These are phyloP conservation scores for Wickerhamomyces ciferrii DNA, from an alignment of 805 yeast species.

Conservation along the genomic window DNA sequence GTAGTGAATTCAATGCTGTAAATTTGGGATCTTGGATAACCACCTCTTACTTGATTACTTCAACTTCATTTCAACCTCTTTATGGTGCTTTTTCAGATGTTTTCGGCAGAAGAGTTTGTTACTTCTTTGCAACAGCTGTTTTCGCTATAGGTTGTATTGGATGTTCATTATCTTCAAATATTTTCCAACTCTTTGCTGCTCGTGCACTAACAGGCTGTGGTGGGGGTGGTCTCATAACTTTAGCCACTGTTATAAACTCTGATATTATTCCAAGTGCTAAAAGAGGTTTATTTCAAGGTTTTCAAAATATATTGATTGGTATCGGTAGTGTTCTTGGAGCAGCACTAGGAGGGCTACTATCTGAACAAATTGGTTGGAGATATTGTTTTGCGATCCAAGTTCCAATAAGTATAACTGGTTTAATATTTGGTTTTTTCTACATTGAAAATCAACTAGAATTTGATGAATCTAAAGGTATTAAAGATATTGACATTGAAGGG, in stretches of 20 bases:
- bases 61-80: conserved; percentile 36
- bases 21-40: conserved; percentile 36
- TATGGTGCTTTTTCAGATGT: conserved; percentile 35
- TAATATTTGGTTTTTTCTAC: conserved; percentile 22
- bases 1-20: conserved; percentile 32
- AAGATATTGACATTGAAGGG: conserved; percentile 30
- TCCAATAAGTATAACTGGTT: conserved; percentile 26
- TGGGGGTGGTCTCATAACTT: conserved; percentile 35
- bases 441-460: conserved; percentile 26
- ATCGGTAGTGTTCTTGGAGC: conserved; percentile 34
- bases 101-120: conserved; percentile 30
- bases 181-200: conserved; percentile 25
- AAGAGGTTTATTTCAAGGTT: conserved; percentile 35
- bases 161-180: conserved; percentile 26
- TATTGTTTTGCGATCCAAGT: conserved; percentile 32
- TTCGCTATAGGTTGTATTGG: conserved; percentile 33
- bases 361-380: conserved; percentile 34
- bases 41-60: conserved; percentile 33
- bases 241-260: conserved; percentile 33
- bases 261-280: conserved; percentile 31
- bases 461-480: conserved; percentile 7
- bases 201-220: conserved; percentile 36
- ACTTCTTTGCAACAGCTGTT: conserved; percentile 27
- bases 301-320: conserved; percentile 32
- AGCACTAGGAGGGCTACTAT: conserved; percentile 31